Evolutionary conservation across 768 basidiomycete species (phyloP), one percentile per base, ranked within the genome.

Genomic region (Agaricus bisporus): DNA sequence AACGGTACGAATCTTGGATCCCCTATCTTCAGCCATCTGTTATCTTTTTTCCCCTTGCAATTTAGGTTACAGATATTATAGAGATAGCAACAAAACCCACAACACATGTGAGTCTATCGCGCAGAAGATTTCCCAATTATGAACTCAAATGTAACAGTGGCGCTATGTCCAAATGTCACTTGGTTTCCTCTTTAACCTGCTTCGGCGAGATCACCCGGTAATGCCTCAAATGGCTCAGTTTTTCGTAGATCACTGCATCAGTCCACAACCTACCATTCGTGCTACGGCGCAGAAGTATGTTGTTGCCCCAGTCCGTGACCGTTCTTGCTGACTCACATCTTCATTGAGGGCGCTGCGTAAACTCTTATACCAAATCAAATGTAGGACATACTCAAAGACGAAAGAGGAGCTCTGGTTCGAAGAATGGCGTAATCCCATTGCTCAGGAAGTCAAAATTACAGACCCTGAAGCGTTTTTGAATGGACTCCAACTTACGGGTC

Each of bases 81-180:
- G 75, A 76, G 57, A 66, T 88, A 61, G 86, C 85, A 18, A 61
- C 66, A 54, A 73, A 76, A 57, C 75, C 86, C 9, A 76, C 77
- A 17, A 89, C 88, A 45, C 89, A 92, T 68, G 90, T 89, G 69
- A 56, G 83, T 67, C 18, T 60, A 59, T 37, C 62, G 55, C 45
- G 15, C 35, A 17, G 5, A 35, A n/a, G 7, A 25, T 42, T 39
- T 15, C 17, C 3, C 28, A 46, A 26, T 25, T 7, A 17, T 43
- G 1, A 8, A 20, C 18, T 29, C 45, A 18, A 18, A 17, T 29
- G 14, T 32, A 32, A 54, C 61, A 91, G 89, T 91, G 89, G 89
- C 76, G 88, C 70, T 91, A 91, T 65, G 74, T 83, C 0, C 84
- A 90, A 73, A 83, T 82, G 60, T 85, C 88, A 7, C 66, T 75